Conservation (phyloP, 2,329 filamentous ascomycete genomes). For the Juglanconis oblonga region DNA sequence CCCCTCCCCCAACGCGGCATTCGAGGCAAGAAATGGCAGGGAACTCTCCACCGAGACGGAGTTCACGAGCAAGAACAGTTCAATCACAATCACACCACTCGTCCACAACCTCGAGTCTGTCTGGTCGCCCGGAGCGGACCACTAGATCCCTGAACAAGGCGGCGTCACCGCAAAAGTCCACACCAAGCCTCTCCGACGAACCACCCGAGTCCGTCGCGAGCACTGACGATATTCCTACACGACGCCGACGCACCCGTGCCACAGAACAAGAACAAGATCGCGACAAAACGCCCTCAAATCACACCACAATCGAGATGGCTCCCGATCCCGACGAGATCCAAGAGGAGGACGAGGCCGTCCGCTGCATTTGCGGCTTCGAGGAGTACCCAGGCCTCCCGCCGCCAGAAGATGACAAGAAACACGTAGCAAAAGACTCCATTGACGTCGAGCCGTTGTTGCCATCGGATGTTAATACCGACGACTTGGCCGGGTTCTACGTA, state of each 20-base stretch:
- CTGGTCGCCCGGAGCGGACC: conserved; percentile 70
- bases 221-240: conserved; percentile 64
- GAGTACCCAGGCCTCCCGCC: conserved; percentile 86
- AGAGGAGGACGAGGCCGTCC: conserved; percentile 79
- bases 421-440: conserved; percentile 53
- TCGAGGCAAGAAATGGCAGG: conserved; percentile 54
- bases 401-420: conserved; percentile 53
- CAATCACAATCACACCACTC: conserved; percentile 68
- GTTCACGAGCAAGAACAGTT: conserved; percentile 81
- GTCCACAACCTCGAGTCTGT: conserved; percentile 74
- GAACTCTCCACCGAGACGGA: conserved; percentile 71
- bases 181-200: conserved; percentile 70
- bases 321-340: conserved; percentile 70
- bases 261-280: conserved; percentile 55
- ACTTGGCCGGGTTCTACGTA: conserved; percentile 92
- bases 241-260: conserved; percentile 75
- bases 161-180: conserved; percentile 71
- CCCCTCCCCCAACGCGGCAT: conserved; percentile 27
- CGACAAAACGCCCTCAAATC: conserved; percentile 40
- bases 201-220: conserved; percentile 53
- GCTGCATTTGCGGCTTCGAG: conserved; percentile 90
- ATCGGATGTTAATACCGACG: conserved; percentile 66
- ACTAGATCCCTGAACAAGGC: conserved; percentile 71
- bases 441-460: conserved; percentile 56
- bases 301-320: conserved; percentile 47